A percentile compares a stretch with the other conserved stretches of the same genome.
These are phyloP conservation scores for Pulicaria dysenterica DNA, from an alignment of 129 eudicot genomes.

Conservation along the genomic window DNA sequence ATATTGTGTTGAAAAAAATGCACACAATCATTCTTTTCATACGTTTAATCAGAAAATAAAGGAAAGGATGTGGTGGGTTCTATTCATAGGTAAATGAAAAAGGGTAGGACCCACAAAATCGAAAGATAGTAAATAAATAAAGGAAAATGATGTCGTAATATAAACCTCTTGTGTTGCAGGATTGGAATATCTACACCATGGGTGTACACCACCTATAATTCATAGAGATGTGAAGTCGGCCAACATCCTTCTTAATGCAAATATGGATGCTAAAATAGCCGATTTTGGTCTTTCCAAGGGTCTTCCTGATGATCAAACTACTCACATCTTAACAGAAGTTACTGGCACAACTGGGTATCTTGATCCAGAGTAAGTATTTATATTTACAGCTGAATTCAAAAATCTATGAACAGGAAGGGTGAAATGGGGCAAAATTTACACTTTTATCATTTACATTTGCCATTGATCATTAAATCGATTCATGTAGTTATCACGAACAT, in stretches of 20 bases:
- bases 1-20: background rate
- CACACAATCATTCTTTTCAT: background rate
- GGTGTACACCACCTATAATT: conserved; percentile 47
- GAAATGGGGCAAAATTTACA: no score
- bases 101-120: background rate
- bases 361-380: conserved; percentile 46
- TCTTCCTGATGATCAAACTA: conserved; percentile 36
- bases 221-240: conserved; percentile 52
- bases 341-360: conserved; percentile 45
- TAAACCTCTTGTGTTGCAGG: conserved; percentile 31
- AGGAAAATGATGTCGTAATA: background rate
- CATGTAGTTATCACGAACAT: background rate
- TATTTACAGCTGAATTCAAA: background rate
- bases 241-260: conserved; percentile 42
- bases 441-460: no score
- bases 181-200: conserved; percentile 48
- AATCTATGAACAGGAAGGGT: no score
- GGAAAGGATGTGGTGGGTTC: background rate
- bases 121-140: background rate
- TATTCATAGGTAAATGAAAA: background rate
- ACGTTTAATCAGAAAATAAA: background rate
- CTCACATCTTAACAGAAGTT: conserved; percentile 27
- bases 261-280: conserved; percentile 41
- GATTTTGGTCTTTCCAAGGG: conserved; percentile 48
- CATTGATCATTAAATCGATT: background rate